Conservation (phyloP, 2,329 filamentous ascomycete genomes). For the Arthrobotrys musiformis region DNA sequence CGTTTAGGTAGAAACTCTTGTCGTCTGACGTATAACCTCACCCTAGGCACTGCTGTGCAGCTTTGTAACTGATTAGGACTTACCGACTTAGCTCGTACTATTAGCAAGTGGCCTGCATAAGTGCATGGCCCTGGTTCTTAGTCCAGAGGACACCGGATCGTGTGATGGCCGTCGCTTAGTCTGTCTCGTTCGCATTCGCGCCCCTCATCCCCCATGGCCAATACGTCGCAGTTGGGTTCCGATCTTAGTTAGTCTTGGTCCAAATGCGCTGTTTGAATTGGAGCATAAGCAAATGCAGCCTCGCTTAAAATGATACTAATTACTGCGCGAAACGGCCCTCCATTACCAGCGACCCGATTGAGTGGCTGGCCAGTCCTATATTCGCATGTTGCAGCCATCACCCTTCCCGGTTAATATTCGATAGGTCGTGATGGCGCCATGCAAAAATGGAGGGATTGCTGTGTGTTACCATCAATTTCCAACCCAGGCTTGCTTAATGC, state of each 20-base stretch:
- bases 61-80: neutral
- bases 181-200: constrained; percentile 36
- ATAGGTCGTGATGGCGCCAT: constrained; percentile 47
- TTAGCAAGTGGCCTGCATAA: neutral
- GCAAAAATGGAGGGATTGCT: constrained; percentile 41
- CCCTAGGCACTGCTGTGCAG: neutral
- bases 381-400: constrained; percentile 28
- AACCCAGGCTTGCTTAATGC: constrained; percentile 35
- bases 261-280: constrained; percentile 33
- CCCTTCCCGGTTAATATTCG: constrained; percentile 39
- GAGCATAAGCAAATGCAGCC: constrained; percentile 33
- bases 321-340: constrained; percentile 13
- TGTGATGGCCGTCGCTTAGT: constrained; percentile 38
- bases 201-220: constrained; percentile 20
- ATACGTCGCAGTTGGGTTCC: constrained; percentile 35
- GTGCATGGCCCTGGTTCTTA: constrained; percentile 29
- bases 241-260: constrained; percentile 38
- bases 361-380: constrained; percentile 16
- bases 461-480: constrained; percentile 52
- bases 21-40: constrained; percentile 39
- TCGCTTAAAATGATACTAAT: constrained; percentile 51
- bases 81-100: constrained; percentile 1
- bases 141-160: constrained; percentile 15
- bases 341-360: constrained; percentile 32
- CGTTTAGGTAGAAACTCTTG: constrained; percentile 32